These are phyloP conservation scores for Prinsepia uniflora DNA, from an alignment of 306 rosid genomes.

Conservation along the genomic window DNA sequence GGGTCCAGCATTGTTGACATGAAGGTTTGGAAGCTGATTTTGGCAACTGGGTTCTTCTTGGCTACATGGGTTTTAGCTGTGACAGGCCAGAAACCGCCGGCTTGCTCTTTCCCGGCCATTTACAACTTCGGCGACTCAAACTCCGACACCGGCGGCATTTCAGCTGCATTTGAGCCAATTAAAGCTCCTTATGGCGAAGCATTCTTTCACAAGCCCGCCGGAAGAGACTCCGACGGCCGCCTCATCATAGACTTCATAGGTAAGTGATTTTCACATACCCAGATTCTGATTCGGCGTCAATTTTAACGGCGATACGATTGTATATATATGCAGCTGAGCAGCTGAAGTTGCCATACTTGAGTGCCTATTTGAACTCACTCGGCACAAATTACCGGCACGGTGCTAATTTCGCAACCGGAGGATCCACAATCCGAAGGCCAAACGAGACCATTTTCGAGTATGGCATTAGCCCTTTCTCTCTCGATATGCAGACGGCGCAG, in stretches of 20 bases:
- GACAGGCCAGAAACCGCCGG: constrained; percentile 21
- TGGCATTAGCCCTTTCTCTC: constrained; percentile 83
- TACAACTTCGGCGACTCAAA: constrained; percentile 97
- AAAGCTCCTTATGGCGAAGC: constrained; percentile 61
- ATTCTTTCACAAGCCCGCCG: constrained; percentile 64
- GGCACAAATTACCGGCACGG: constrained; percentile 79
- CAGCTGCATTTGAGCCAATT: constrained; percentile 79
- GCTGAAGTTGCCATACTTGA: constrained; percentile 65
- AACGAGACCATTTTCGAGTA: constrained; percentile 79
- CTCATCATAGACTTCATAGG: constrained; percentile 84
- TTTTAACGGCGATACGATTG: no score
- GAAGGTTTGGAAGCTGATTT: constrained; percentile 30
- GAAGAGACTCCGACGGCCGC: constrained; percentile 84
- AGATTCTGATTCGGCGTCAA: no score
- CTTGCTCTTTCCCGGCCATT: constrained; percentile 72
- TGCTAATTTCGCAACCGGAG: constrained; percentile 92
- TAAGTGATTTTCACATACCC: constrained; percentile 6
- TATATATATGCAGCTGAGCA: constrained; percentile 54
- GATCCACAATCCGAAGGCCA: constrained; percentile 77
- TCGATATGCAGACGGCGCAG: constrained; percentile 70
- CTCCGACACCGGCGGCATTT: constrained; percentile 90
- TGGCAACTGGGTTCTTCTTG: constrained; percentile 25
- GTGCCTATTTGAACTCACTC: constrained; percentile 86
- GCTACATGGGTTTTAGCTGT: constrained; percentile 27
- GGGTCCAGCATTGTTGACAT: constrained; percentile 19